Evolutionary conservation across 2,329 filamentous ascomycete species (phyloP), one percentile per base, ranked within the genome.

Genomic region (Aspergillus tubingensis): DNA sequence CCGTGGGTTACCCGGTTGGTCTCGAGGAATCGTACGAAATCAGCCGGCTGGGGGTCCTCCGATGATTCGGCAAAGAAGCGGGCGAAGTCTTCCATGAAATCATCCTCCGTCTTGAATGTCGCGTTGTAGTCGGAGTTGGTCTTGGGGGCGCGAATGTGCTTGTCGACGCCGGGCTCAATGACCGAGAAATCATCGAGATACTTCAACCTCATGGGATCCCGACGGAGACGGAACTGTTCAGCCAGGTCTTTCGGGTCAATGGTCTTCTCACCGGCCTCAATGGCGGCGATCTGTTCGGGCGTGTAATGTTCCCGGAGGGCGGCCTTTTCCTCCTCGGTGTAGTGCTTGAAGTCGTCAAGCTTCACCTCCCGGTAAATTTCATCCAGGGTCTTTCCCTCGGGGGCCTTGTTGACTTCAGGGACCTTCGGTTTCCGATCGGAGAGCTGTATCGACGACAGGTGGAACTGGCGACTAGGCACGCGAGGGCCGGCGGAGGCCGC

Each of bases 101-200:
- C 87, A 64, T 86, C 83, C 59, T 85, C 77, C 58, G 78, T 81
- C 76, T 88, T 88, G 77, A 88, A 84, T 63, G 84, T 79, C 62
- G 87, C 82, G 54, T 81, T 79, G 57, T 86, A 82, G 66, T 85
- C 81, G 70, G 81, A 83, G 69, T 82, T 82, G 59, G 74, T 78
- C 72, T 77, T 75, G 50, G 76, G 78, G 60, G 78, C 75, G 78
- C 82, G 67, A 78, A 84, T 74, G 81, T 80, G 86, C 73, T 88
- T 85, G 79, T 98, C 94, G 62, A 95, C 85, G 53, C 91, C 82
- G 56, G 92, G 91, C 71, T 91, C 86, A 64, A 94, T 84, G 59
- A 85, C 84, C 61, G 89, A 86, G 71, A 96, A 90, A 76, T 96
- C 91, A 74, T 97, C 92, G 58, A 94, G 79, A 76, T 96, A 95